These are phyloP conservation scores for Metschnikowia picachoensis DNA, from an alignment of 805 yeast genomes.

Conservation along the genomic window DNA sequence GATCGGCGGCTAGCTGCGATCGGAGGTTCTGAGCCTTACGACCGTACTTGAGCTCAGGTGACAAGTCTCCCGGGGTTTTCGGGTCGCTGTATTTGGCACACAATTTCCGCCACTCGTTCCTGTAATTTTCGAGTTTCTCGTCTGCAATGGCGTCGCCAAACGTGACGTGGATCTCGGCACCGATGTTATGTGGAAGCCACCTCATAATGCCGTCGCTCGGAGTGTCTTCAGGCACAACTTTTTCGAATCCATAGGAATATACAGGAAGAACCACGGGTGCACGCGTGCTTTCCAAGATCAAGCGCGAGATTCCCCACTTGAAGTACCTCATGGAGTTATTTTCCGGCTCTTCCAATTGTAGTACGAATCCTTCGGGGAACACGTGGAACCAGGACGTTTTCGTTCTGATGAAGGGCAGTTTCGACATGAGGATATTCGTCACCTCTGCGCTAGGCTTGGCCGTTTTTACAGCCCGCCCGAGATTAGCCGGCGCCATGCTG, in stretches of 20 bases:
- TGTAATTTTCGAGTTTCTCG: conserved; percentile 50
- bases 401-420: conserved; percentile 53
- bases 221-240: conserved; percentile 74
- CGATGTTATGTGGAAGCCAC: conserved; percentile 58
- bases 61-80: conserved; percentile 52
- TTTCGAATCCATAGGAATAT: conserved; percentile 81
- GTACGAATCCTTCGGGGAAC: conserved; percentile 92
- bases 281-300: conserved; percentile 74
- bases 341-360: conserved; percentile 77
- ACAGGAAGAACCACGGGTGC: conserved; percentile 88
- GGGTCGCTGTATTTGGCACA: conserved; percentile 53
- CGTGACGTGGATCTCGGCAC: conserved; percentile 62
- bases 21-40: conserved; percentile 62
- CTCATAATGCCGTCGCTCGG: conserved; percentile 53
- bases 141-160: conserved; percentile 74
- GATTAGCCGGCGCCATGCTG: conserved; percentile 4
- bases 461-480: conserved; percentile 17
- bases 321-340: conserved; percentile 88
- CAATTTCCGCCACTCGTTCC: conserved; percentile 66
- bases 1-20: conserved; percentile 61
- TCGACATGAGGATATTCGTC: conserved; percentile 29
- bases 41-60: conserved; percentile 61
- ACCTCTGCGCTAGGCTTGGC: conserved; percentile 29
- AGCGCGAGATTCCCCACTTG: conserved; percentile 90
- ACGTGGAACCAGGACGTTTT: conserved; percentile 88